Conservation (phyloP, 495 filamentous ascomycete genomes). For the Annulohypoxylon nitens region DNA sequence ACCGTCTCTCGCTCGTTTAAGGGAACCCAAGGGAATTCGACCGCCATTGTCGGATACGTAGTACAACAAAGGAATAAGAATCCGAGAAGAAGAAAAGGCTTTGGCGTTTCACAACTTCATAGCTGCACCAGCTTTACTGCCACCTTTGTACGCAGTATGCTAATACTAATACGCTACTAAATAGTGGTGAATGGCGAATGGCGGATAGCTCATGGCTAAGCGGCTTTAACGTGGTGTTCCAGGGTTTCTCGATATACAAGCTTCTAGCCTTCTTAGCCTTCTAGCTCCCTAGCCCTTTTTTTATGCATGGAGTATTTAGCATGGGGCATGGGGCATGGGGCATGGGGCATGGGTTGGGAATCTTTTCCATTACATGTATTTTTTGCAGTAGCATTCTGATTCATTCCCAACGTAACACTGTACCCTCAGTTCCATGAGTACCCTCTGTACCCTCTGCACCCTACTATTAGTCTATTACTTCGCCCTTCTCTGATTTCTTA, state of each 20-base stretch:
- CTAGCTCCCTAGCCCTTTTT: not conserved
- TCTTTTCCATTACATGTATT: not conserved
- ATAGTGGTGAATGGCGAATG: not conserved
- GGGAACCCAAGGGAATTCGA: not conserved
- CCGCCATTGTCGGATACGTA: not conserved
- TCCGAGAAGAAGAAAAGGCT: not conserved
- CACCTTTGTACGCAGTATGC: not conserved
- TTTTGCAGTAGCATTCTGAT: conserved; percentile 4
- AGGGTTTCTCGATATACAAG: conserved; percentile 1
- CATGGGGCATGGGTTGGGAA: not conserved
- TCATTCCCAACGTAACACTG: conserved; percentile 12
- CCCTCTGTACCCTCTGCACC: not conserved
- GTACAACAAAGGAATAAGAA: not conserved
- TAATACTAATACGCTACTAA: too few relatives aligned
- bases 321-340: not conserved
- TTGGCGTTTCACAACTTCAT: not conserved
- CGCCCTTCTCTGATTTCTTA: conserved; percentile 30
- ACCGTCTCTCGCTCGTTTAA: not conserved
- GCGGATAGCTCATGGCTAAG: not conserved
- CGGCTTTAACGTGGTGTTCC: not conserved
- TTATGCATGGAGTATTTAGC: not conserved
- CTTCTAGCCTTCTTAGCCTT: not conserved
- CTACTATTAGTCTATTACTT: conserved; percentile 2
- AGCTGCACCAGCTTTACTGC: not conserved
- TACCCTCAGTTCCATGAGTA: not conserved